phyloP scores from a whole-genome alignment of 2,329 filamentous ascomycete species.

The Lachnellula cervina region DNA sequence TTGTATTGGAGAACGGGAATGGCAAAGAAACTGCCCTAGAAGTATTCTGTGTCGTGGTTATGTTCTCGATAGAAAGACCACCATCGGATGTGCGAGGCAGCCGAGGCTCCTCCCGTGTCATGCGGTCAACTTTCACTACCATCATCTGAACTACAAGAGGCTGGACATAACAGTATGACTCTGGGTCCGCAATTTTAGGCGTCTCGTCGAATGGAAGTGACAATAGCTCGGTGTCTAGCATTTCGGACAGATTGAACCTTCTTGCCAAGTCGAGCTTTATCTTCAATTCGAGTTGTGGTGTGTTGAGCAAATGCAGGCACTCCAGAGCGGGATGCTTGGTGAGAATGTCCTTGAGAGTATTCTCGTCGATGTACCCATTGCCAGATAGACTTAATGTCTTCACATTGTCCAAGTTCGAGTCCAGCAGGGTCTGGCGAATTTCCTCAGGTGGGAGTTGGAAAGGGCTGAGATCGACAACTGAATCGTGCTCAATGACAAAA shows the following conservation, averaged over 20 bases:
- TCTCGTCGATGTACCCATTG: background rate
- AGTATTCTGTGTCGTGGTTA: too few relatives aligned
- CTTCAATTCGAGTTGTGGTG: background rate
- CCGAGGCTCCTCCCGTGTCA: too few relatives aligned
- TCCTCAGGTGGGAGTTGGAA: background rate
- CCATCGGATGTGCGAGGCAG: too few relatives aligned
- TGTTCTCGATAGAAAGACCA: too few relatives aligned
- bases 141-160: background rate
- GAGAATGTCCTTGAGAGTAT: background rate
- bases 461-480: background rate
- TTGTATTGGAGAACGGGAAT: too few relatives aligned
- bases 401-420: background rate
- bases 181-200: background rate
- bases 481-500: background rate
- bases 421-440: background rate
- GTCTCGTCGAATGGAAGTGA: background rate
- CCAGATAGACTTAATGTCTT: background rate
- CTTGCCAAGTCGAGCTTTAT: background rate
- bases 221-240: background rate
- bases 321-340: background rate
- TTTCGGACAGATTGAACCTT: background rate
- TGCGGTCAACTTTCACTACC: background rate
- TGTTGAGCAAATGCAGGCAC: background rate
- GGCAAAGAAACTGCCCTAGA: too few relatives aligned
- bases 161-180: background rate